Evolutionary conservation across 768 basidiomycete genomes (phyloP).

Genomic region (Mrakia frigida): DNA sequence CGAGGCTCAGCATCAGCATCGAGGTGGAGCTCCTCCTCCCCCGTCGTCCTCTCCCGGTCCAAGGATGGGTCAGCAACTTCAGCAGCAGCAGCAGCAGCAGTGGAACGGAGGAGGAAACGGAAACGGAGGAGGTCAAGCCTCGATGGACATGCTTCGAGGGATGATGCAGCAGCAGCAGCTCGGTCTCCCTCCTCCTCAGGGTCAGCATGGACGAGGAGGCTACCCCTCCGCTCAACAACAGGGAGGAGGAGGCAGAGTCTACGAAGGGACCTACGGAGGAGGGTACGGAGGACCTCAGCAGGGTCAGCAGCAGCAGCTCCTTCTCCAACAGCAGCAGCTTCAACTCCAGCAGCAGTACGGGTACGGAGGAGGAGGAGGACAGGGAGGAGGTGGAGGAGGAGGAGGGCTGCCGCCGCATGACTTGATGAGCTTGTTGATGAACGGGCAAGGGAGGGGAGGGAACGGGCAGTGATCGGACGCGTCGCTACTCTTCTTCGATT

Average conservation of each 20-base stretch:
- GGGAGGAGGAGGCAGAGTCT: background rate
- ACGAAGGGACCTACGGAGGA: background rate
- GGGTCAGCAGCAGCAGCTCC: background rate
- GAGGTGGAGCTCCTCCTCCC: background rate
- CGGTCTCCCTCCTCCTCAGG: background rate
- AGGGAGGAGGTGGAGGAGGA: background rate
- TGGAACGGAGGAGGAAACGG: conserved; percentile 14
- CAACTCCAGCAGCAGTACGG: background rate
- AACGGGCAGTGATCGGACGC: too few species aligned
- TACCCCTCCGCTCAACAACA: background rate
- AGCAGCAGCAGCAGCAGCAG: conserved; percentile 13
- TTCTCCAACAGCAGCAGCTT: conserved; percentile 8
- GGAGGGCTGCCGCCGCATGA: background rate
- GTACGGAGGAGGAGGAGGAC: background rate
- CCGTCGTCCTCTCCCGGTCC: background rate
- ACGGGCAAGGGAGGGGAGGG: background rate
- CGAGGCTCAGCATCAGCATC: conserved; percentile 14
- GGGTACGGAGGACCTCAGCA: conserved; percentile 2
- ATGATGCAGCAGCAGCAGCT: conserved; percentile 31
- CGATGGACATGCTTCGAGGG: conserved; percentile 21
- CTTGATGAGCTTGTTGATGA: conserved; percentile 5
- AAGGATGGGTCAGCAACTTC: background rate
- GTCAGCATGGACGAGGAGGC: background rate
- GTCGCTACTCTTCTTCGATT: too few species aligned
- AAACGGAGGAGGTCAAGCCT: conserved; percentile 2